phyloP scores from a whole-genome alignment of 371 early-diverging fungal species.

The Entomophthora muscae region DNA sequence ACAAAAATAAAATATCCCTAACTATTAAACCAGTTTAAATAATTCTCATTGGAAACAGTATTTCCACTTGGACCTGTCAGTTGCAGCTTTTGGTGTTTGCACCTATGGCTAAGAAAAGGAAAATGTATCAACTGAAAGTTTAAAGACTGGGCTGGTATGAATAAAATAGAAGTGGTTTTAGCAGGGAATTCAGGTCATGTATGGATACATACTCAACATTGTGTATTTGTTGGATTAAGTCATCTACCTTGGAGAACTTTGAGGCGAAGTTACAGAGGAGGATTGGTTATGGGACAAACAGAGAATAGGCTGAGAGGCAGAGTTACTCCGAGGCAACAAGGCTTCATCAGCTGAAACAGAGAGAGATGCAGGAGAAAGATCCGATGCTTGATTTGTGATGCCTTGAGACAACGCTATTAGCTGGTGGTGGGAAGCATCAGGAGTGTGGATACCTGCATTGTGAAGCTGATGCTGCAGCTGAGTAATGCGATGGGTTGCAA shows the following conservation, averaged over 20 bases:
- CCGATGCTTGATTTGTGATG: not conserved
- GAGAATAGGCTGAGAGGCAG: not conserved
- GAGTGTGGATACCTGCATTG: not conserved
- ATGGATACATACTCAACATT: too few species aligned
- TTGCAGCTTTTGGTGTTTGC: too few species aligned
- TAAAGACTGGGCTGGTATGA: too few species aligned
- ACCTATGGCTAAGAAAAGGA: too few species aligned
- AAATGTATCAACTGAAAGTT: too few species aligned
- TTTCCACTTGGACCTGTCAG: too few species aligned
- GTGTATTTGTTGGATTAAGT: too few species aligned
- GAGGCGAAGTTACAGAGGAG: not conserved
- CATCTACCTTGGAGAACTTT: not conserved
- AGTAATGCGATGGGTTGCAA: not conserved
- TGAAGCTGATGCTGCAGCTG: slow-evolving; percentile 4
- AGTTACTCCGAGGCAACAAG: not conserved
- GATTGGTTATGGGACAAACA: not conserved
- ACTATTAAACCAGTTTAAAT: too few species aligned
- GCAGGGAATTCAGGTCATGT: too few species aligned
- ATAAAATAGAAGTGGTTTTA: too few species aligned
- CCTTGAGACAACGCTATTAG: not conserved
- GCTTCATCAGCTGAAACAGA: not conserved
- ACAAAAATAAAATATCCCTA: too few species aligned
- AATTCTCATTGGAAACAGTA: too few species aligned
- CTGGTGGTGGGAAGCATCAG: not conserved
- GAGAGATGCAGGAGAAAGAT: not conserved